A percentile compares a stretch with the other conserved stretches of the same genome.
Evolutionary conservation across 148 eudicot species (phyloP).

Genomic region (Cornus controversa): DNA sequence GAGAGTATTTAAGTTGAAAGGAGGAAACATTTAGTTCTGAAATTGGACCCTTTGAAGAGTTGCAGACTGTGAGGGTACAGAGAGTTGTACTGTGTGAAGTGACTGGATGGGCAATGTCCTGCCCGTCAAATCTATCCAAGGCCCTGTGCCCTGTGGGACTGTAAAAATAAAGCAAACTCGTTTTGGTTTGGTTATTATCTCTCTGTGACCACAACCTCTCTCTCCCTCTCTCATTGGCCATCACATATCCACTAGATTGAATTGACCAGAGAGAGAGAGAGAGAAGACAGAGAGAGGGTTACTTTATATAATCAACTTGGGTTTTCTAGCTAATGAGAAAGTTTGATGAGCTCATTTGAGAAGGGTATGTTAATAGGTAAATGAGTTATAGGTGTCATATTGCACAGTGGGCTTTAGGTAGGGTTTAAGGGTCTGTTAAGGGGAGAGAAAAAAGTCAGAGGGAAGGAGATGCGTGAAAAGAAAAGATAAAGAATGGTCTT

Average conservation of each 20-base stretch:
- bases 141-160: neutral
- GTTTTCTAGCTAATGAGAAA: neutral
- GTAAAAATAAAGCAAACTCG: conserved; percentile 8
- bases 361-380: neutral
- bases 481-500: conserved; percentile 8
- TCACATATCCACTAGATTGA: conserved; percentile 18
- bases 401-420: conserved; percentile 26
- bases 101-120: conserved; percentile 43
- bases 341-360: neutral
- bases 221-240: conserved; percentile 18
- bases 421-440: conserved; percentile 22
- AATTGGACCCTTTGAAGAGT: conserved; percentile 2
- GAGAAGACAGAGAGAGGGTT: too few species aligned
- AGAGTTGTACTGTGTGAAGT: conserved; percentile 37
- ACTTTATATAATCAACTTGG: neutral
- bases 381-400: neutral
- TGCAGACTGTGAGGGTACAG: conserved; percentile 9
- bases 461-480: too few species aligned
- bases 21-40: neutral
- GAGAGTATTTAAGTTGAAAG: neutral
- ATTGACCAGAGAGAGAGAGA: neutral
- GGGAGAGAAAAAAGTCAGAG: neutral
- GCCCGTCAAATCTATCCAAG: conserved; percentile 40
- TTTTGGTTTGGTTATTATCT: conserved; percentile 13
- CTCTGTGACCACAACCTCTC: conserved; percentile 19